Evolutionary conservation across 2,329 filamentous ascomycete genomes (phyloP).

Genomic region (Beauveria brongniartii): DNA sequence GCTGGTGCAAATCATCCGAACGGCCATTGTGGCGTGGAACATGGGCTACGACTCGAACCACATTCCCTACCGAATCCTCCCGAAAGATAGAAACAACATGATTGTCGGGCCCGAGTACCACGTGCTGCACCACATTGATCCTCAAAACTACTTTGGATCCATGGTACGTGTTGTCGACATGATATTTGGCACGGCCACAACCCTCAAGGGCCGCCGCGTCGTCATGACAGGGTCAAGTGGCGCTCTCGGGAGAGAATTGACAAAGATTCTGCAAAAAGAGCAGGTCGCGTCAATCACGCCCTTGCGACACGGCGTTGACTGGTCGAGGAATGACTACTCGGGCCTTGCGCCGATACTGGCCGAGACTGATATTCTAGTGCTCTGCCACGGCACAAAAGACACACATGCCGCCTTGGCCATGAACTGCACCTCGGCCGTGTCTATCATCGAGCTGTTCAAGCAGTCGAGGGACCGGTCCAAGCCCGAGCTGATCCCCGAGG

Average conservation of each 20-base stretch:
- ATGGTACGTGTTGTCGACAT: slow-evolving; percentile 14
- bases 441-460: slow-evolving; percentile 12
- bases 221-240: slow-evolving; percentile 14
- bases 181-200: slow-evolving; percentile 13
- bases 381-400: slow-evolving; percentile 13
- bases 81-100: slow-evolving; percentile 11
- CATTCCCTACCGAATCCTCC: slow-evolving; percentile 6
- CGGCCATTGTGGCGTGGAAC: slow-evolving; percentile 12
- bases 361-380: slow-evolving; percentile 13
- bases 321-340: slow-evolving; percentile 6
- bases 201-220: slow-evolving; percentile 13
- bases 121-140: slow-evolving; percentile 16
- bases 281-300: slow-evolving; percentile 6
- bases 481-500: slow-evolving; percentile 11
- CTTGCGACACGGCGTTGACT: slow-evolving; percentile 10
- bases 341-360: slow-evolving; percentile 5
- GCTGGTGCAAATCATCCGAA: slow-evolving; percentile 1
- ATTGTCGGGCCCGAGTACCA: slow-evolving; percentile 15
- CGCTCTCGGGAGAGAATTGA: slow-evolving; percentile 11
- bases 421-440: slow-evolving; percentile 10
- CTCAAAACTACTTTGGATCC: slow-evolving; percentile 16
- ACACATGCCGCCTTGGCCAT: neutral
- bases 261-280: slow-evolving; percentile 1
- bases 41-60: slow-evolving; percentile 14
- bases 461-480: neutral